Base-by-base conservation (phyloP, 176 grass and related monocot genomes). In the Carex scoparia region DNA sequence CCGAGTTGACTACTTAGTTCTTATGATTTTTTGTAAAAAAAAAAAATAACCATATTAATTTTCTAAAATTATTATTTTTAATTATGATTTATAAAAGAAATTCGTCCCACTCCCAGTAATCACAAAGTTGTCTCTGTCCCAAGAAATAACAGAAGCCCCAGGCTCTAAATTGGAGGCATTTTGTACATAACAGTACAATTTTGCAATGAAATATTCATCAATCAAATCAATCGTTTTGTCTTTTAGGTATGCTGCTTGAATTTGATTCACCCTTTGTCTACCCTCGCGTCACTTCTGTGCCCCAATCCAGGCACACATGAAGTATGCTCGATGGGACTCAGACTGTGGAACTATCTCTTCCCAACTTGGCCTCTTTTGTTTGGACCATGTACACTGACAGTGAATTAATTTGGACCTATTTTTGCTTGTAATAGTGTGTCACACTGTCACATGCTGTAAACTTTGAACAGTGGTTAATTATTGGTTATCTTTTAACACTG, bases 201-300 rank as follows among this genome's bases (percentile, higher is more conserved):
- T 65, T 67, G 62, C 67, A 53, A 37, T n/a, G 27, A 82, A 48
- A 31, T 30, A 6, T 44, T 44, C 40, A 83, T 83, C 81, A 83
- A 55, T 68, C 63, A 11, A 30, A 55, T 68, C 61, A 83, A 48
- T 32, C 35, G 27, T 83, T 83, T 83, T 66, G 81, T 83, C 81
- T 83, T 83, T 83, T 81, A 65, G 42, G 44, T 14, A 55, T 18
- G 11, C 53, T 14, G 12, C 30, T 57, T 69, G 81, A 63, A 83
- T 55, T 31, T 83, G 58, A 83, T 13, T 83, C 62, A 30, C 48
- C 8, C 48, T 18, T 65, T 83, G 61, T 63, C 81, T 4, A 83
- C 54, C 54, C 81, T 83, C 12, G 16, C 33, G 40, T 83, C 81
- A 53, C 48, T 66, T 83, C 60, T 68, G 61, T 83, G 81, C 58